Base-by-base conservation (phyloP, 805 yeast genomes). In the Metschnikowia chrysomelidarum region DNA sequence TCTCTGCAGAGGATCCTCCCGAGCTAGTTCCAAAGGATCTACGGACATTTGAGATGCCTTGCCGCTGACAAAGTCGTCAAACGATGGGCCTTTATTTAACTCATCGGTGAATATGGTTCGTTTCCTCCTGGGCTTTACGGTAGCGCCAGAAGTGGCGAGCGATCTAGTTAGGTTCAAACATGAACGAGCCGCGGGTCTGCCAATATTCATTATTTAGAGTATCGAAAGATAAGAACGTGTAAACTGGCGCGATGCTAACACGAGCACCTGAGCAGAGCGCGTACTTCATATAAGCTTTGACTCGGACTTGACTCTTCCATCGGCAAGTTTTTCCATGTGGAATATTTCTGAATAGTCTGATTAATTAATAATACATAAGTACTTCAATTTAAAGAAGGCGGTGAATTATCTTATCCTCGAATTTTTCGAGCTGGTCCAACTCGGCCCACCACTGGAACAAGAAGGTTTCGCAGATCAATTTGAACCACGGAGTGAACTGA, bases 401-500 rank as follows among this genome's bases (percentile, higher is more conserved):
- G 43, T 73, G 78, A 36, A 76, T 64, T 24, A 49, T 53, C n/a
- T 64, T 60, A 44, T 67, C 74, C 40, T 62, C 60, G 47, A 73
- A 78, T 28, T 64, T 56, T 5, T 73, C 71, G 44, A 86, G 67
- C 43, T 73, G 65, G 54, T 76, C 80, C 44, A 89, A 67, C 41
- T 77, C 71, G 18, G 72, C 76, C 99, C 99, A 93, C 99, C 99
- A 93, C 44, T 84, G 71, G 67, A 85, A 93, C 54, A 93, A 69
- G 54, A 86, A 87, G 29, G 85, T 78, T 57, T 93, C 89, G 60
- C 98, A 93, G 49, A 93, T 93, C 47, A 93, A 75, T 62, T 87
- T 87, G 70, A 93, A 93, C 99, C 99, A 93, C 4, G 99, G 99
- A 4, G 99, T 93, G 64, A 93, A 93, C 8, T 76, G 69, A 43